A percentile compares a stretch with the other conserved stretches of the same genome.
phyloP scores from a whole-genome alignment of 2,329 filamentous ascomycete genomes.

The Alternaria dauci region DNA sequence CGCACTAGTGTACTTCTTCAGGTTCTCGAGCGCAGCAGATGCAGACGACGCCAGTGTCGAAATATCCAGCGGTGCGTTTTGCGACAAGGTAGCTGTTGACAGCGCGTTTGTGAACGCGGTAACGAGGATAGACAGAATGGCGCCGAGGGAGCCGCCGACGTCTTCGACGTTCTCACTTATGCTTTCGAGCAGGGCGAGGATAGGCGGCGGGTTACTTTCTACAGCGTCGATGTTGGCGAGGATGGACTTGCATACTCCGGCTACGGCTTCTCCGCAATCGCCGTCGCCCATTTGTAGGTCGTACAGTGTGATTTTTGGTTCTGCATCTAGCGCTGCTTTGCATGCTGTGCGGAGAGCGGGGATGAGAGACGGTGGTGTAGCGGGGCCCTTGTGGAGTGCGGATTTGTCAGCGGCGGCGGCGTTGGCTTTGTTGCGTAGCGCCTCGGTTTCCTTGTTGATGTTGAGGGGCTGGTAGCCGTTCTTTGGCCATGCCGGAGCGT shows the following conservation, averaged over 20 bases:
- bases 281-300: slow-evolving; percentile 88
- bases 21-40: slow-evolving; percentile 53
- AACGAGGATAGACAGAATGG: slow-evolving; percentile 84
- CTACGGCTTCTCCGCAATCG: slow-evolving; percentile 76
- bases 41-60: slow-evolving; percentile 52
- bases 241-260: slow-evolving; percentile 72
- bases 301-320: slow-evolving; percentile 71
- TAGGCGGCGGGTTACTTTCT: slow-evolving; percentile 58
- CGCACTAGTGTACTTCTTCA: slow-evolving; percentile 80
- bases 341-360: slow-evolving; percentile 54
- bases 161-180: slow-evolving; percentile 70
- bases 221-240: slow-evolving; percentile 60
- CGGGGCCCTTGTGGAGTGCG: slow-evolving; percentile 34
- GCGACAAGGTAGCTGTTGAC: slow-evolving; percentile 37
- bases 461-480: slow-evolving; percentile 53
- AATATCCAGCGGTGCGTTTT: slow-evolving; percentile 44
- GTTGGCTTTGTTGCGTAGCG: slow-evolving; percentile 41
- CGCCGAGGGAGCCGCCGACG: slow-evolving; percentile 78
- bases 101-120: slow-evolving; percentile 71
- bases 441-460: slow-evolving; percentile 37
- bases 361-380: slow-evolving; percentile 54
- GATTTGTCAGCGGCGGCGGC: slow-evolving; percentile 31
- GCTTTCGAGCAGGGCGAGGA: slow-evolving; percentile 66
- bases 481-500: slow-evolving; percentile 62
- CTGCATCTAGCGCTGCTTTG: slow-evolving; percentile 62